These are phyloP conservation scores for Arabidopsis hybrid DNA, from an alignment of 441 rosid species.

Conservation along the genomic window DNA sequence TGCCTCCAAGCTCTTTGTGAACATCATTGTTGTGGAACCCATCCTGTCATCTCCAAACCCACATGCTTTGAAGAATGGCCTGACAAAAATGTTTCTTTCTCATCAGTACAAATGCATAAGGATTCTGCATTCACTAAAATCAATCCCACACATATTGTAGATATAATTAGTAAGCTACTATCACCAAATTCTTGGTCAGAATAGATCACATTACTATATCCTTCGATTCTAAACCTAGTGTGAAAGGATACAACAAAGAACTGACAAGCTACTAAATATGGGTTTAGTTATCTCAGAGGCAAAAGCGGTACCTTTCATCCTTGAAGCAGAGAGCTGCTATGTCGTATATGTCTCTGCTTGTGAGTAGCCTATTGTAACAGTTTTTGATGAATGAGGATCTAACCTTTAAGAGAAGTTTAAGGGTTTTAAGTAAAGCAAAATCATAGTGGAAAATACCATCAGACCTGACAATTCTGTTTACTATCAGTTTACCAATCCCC, in stretches of 20 bases:
- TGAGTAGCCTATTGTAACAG: conserved; percentile 58
- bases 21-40: conserved; percentile 89
- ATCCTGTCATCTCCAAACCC: conserved; percentile 84
- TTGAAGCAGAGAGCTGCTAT: conserved; percentile 81
- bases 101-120: neutral
- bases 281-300: neutral
- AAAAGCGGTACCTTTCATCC: conserved; percentile 62
- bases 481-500: conserved; percentile 84
- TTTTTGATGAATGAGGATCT: conserved; percentile 1
- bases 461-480: conserved; percentile 73
- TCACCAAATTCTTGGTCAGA: conserved; percentile 6
- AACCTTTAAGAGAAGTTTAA: neutral
- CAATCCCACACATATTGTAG: neutral
- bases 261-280: conserved; percentile 14
- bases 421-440: conserved; percentile 10
- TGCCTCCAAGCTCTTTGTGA: conserved; percentile 39
- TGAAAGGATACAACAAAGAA: neutral
- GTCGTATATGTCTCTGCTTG: conserved; percentile 72
- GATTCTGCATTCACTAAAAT: conserved; percentile 4
- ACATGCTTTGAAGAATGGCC: conserved; percentile 81
- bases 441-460: conserved; percentile 19
- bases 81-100: conserved; percentile 27
- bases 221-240: neutral
- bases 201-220: neutral
- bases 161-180: conserved; percentile 4